Evolutionary conservation across 176 grass and related monocot genomes (phyloP), one percentile per base, ranked within the genome.

Genomic region (Leersia perrieri): DNA sequence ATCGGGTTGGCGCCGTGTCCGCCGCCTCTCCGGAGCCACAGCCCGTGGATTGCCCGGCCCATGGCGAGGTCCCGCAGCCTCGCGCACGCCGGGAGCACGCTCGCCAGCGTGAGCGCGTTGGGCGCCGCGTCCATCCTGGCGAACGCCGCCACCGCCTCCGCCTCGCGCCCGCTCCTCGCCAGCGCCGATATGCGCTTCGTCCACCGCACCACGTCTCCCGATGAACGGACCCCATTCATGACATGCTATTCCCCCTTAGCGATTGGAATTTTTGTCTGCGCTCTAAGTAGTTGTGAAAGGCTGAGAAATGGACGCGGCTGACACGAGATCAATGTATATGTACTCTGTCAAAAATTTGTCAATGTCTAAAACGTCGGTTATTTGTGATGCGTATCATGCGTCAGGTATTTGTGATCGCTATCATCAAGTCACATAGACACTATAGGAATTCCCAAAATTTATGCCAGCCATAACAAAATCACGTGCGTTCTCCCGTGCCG

Each of bases 41-140:
- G 62, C 53, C 84, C 91, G 73, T 89, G 84, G 51, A 87, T 45
- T 0, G 84, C 81, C 41, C 72, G 69, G 33, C 82, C 82, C 57
- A 66, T 27, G 11, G 5, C 4, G 35, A 88, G 85, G 75, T 5
- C 63, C 4, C 77, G 61, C 49, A 89, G 80, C 42, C 65, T 70
- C 33, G 82, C 85, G 69, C 88, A 93, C 2, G 88, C 84, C 58
- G 87, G 80, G 33, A 92, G 90, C 38, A 83, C 64, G 88, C 78
- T 86, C 32, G 83, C 91, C 23, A 90, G 91, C 22, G 88, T 90
- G 51, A 73, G 75, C 68, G 65, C 82, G 82, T 85, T 88, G 68
- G 88, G 78, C 31, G 27, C 27, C 31, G 67, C 78, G 39, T 90
- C 82, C 91, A 90, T 93, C 68, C 68, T 60, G 25, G 35, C 16